Evolutionary conservation across 495 filamentous ascomycete genomes (phyloP), one percentile per base, ranked within the genome.

Genomic region (Hypoxylon perforatum): DNA sequence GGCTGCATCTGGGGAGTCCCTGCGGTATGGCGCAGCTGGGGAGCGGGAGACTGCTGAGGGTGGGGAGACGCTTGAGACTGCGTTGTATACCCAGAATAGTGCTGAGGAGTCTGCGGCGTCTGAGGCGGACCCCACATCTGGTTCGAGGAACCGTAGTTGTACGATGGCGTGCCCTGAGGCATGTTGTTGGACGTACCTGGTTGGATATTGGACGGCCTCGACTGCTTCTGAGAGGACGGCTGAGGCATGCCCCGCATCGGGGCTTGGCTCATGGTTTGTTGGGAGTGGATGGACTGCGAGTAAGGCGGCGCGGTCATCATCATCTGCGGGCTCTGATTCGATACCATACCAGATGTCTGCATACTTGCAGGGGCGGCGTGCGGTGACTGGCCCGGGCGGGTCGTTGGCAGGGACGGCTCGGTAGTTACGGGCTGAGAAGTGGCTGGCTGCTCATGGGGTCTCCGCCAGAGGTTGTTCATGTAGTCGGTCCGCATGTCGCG

Each of bases 401-500:
- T 86, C 70, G 71, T 78, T 60, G 83, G 77, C 8, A 80, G 70
- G 56, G 66, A 50, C 15, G 80, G 52, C 65, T 84, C 81, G 52
- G 78, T 73, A 18, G 81, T 73, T 51, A 80, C 63, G 54, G 87
- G 73, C 73, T 85, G 82, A 63, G 74, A 74, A 18, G 87, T 80
- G 30, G 85, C 73, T 19, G 92, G 88, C 57, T 81, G 84, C 73
- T 95, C 92, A 65, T 90, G 94, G 23, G 88, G 90, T 71, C 88
- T 86, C 58, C 86, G 84, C 88, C 91, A 97, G 46, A 89, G 84
- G 59, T 88, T 88, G 52, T 92, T 87, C 63, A 95, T 81, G 58
- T 90, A 94, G 53, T 92, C 88, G 41, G 80, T 84, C 52, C 95
- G 89, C 74, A 88, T 87, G 23, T 82, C 87, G 56, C 94, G 87